Conservation (phyloP, 352 stramenopile species). For the Globisporangium middletonii region DNA sequence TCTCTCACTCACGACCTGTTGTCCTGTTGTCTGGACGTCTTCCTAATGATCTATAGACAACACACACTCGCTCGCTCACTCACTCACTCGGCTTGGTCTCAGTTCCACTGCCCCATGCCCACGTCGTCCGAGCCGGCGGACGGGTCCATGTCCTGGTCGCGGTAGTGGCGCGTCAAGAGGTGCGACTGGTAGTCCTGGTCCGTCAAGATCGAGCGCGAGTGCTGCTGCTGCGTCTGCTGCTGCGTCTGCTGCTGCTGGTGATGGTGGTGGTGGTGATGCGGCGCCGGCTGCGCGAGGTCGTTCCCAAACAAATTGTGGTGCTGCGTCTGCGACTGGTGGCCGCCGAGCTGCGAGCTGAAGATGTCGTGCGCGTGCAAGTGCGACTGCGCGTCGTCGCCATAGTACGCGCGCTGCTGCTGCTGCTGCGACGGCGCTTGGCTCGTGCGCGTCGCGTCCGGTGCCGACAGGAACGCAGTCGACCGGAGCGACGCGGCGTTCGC, state of each 20-base stretch:
- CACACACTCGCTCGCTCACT: neutral
- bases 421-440: conserved; percentile 11
- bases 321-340: conserved; percentile 30
- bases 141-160: conserved; percentile 48
- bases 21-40: too few species aligned
- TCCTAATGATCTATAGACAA: too few species aligned
- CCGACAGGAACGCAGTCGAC: conserved; percentile 9
- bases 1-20: too few species aligned
- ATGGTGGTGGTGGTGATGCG: conserved; percentile 23
- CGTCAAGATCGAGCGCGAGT: conserved; percentile 24
- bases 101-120: conserved; percentile 61
- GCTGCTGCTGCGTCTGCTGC: conserved; percentile 10
- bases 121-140: conserved; percentile 40
- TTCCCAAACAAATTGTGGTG: conserved; percentile 20
- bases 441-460: conserved; percentile 5
- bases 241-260: conserved; percentile 21
- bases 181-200: conserved; percentile 45
- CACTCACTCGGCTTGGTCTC: neutral
- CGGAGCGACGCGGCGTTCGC: conserved; percentile 9
- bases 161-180: conserved; percentile 36
- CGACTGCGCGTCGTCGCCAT: conserved; percentile 27
- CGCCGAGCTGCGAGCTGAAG: conserved; percentile 36
- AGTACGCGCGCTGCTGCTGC: conserved; percentile 28
- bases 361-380: conserved; percentile 47
- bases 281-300: conserved; percentile 2